Percentiles rank a stretch among this genome's conserved stretches.
Evolutionary conservation across 176 grass and related monocot genomes (phyloP).

Genomic region (Urochloa ruziziensis): DNA sequence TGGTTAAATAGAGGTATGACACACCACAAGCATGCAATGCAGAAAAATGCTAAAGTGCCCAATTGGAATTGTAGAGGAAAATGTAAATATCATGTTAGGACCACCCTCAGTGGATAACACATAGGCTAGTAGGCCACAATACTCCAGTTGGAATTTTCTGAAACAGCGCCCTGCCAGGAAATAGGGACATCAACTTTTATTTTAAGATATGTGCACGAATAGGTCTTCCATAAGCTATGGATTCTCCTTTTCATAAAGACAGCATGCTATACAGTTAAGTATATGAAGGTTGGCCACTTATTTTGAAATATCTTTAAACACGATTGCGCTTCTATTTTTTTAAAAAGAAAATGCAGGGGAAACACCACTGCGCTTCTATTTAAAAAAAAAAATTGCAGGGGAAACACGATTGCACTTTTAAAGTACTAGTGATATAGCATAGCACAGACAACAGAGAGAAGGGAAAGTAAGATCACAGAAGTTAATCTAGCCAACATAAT

Average conservation of each 20-base stretch:
- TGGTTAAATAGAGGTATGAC: neutral
- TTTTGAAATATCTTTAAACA: neutral
- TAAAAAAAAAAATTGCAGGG: too few relatives aligned
- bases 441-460: neutral
- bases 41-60: neutral
- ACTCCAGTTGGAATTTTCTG: neutral
- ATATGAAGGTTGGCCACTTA: neutral
- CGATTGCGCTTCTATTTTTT: neutral
- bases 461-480: neutral
- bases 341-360: too few relatives aligned
- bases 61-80: neutral
- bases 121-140: conserved; percentile 1
- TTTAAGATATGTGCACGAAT: neutral
- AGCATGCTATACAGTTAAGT: neutral
- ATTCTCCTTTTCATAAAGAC: neutral
- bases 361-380: too few relatives aligned
- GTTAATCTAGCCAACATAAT: neutral
- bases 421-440: neutral
- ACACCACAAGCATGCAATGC: neutral
- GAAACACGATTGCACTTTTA: too few relatives aligned
- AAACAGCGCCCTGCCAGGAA: neutral
- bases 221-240: neutral
- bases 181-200: neutral
- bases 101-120: neutral
- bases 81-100: neutral